These are phyloP conservation scores for Diaporthe nobilis DNA, from an alignment of 2,329 filamentous ascomycete species.

Conservation along the genomic window DNA sequence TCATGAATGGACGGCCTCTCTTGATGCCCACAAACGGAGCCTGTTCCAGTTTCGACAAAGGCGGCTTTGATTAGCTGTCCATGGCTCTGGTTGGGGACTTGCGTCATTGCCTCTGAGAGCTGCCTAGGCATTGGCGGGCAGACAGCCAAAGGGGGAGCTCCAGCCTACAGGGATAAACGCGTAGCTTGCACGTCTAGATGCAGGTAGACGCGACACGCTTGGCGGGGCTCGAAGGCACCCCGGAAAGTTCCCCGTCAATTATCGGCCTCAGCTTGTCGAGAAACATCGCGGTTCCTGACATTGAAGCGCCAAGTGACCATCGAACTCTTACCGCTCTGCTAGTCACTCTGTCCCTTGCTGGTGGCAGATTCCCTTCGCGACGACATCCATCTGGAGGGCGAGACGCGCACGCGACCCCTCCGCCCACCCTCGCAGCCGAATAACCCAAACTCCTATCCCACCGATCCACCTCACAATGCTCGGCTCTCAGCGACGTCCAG, in stretches of 20 bases:
- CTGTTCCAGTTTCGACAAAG: slow-evolving; percentile 22
- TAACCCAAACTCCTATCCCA: not conserved
- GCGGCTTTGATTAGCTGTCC: slow-evolving; percentile 24
- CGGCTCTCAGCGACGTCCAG: slow-evolving; percentile 16
- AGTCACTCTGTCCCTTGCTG: not conserved
- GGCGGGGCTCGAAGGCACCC: not conserved
- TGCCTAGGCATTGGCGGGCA: not conserved
- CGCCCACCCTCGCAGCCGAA: not conserved
- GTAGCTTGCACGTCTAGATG: not conserved
- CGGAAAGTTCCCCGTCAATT: not conserved
- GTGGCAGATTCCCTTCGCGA: not conserved
- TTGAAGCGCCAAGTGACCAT: too few species aligned
- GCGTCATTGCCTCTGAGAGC: not conserved
- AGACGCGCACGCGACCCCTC: not conserved
- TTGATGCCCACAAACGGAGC: not conserved
- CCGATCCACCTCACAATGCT: slow-evolving; percentile 10
- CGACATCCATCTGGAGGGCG: not conserved
- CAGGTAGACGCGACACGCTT: not conserved
- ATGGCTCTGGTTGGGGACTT: not conserved
- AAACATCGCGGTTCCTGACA: not conserved
- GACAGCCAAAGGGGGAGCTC: not conserved
- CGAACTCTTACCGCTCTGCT: not conserved
- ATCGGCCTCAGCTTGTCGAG: not conserved
- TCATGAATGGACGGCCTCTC: slow-evolving; percentile 25
- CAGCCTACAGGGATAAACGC: not conserved